Evolutionary conservation across 2,329 filamentous ascomycete genomes (phyloP), one percentile per base, ranked within the genome.

Genomic region (Colletotrichum tropicale): DNA sequence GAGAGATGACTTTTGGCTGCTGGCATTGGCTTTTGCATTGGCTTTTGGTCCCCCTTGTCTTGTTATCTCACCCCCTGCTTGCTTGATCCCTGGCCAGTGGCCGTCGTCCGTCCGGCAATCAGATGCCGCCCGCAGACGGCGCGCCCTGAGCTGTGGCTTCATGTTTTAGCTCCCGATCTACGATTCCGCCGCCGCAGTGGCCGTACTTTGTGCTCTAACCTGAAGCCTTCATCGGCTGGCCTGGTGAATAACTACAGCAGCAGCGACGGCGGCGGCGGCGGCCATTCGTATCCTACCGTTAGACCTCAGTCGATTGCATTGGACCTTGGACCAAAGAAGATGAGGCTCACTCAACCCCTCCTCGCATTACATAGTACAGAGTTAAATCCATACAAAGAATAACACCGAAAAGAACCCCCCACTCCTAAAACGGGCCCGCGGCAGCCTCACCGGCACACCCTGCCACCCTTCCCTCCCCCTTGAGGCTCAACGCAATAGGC

Each of bases 81-180:
- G 21, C 62, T 28, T 28, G n/a, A 66, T 52, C 72, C 72, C 61
- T 66, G 68, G 18, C 72, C 73, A 72, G 70, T 21, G 58, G n/a
- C 30, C 58, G 58, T 69, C 12, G 60, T 76, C 70, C 62, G 74
- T 43, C 74, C 74, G 74, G 64, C 74, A 76, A 56, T 56, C 64
- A 62, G 64, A 65, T 61, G 70, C 73, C 73, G 69, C 26, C 68
- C 67, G 67, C 56, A n/a, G n/a, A 34, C 58, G 24, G 18, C n/a
- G 48, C 28, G 30, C 58, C n/a, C 16, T 30, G 32, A 55, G 38
- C 56, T n/a, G 70, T 72, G 72, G 61, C 67, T 62, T 71, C 38
- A 66, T 34, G 61, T 48, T 43, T 48, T 52, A 58, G 62, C 32
- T 30, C 61, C 55, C 32, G 64, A 38, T 58, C 21, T 43, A 8